Evolutionary conservation across 2,329 filamentous ascomycete species (phyloP).

Genomic region (Sordariomycetes sp.): DNA sequence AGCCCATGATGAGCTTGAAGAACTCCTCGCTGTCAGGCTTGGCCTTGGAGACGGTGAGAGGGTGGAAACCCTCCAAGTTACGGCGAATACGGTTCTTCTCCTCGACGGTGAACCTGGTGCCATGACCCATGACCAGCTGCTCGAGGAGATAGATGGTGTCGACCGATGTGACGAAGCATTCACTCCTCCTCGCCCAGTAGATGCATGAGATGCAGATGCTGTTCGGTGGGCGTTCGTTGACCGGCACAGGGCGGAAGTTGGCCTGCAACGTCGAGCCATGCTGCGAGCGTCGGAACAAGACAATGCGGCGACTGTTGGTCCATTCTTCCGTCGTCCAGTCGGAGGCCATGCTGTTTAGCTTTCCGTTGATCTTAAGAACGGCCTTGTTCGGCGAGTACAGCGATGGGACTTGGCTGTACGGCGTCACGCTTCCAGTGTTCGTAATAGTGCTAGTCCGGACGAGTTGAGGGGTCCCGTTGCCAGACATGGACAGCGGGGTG

Average conservation of each 20-base stretch:
- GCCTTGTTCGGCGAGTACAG: conserved; percentile 79
- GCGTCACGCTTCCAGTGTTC: conserved; percentile 25
- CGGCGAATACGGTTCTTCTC: conserved; percentile 97
- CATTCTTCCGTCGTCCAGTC: conserved; percentile 79
- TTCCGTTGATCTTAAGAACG: conserved; percentile 72
- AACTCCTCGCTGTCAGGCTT: conserved; percentile 92
- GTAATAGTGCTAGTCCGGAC: conserved; percentile 47
- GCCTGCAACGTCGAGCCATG: conserved; percentile 72
- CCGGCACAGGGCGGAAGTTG: conserved; percentile 69
- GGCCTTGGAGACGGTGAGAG: conserved; percentile 85
- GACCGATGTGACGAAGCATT: conserved; percentile 91
- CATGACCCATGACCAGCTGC: conserved; percentile 67
- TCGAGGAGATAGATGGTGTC: conserved; percentile 95
- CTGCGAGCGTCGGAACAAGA: conserved; percentile 80
- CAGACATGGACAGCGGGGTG: conserved; percentile 31
- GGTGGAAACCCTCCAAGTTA: conserved; percentile 90
- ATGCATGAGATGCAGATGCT: conserved; percentile 97
- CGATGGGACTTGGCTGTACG: conserved; percentile 74
- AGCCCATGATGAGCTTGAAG: conserved; percentile 98
- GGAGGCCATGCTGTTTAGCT: conserved; percentile 74
- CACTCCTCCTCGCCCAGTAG: conserved; percentile 84
- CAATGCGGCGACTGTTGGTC: conserved; percentile 69
- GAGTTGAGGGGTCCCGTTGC: conserved; percentile 32
- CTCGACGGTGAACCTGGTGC: conserved; percentile 81
- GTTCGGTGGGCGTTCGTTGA: conserved; percentile 70